A percentile compares a stretch with the other conserved stretches of the same genome.
Conservation (phyloP, 352 stramenopile genomes). For the Phytophthora niederhauseri region DNA sequence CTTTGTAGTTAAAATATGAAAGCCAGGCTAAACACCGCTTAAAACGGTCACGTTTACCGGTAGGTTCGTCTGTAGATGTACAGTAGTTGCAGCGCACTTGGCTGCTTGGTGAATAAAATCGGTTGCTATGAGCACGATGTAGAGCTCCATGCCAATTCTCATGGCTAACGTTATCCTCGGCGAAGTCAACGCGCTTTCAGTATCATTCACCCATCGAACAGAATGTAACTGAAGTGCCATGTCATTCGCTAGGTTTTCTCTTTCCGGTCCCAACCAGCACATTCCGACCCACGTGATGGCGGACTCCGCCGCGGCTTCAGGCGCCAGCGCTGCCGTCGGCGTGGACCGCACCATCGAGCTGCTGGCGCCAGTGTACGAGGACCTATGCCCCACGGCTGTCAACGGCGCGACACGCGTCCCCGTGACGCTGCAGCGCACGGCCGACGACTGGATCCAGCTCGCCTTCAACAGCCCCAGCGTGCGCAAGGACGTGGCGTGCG, state of each 20-base stretch:
- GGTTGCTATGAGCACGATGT: too few species aligned
- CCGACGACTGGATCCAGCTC: constrained; percentile 41
- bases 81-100: too few species aligned
- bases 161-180: too few species aligned
- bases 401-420: constrained; percentile 13
- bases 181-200: too few species aligned
- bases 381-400: constrained; percentile 9
- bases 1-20: too few species aligned
- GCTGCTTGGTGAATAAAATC: too few species aligned
- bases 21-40: too few species aligned
- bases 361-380: constrained; percentile 42
- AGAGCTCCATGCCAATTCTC: too few species aligned
- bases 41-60: too few species aligned
- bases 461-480: constrained; percentile 37
- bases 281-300: constrained; percentile 17
- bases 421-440: constrained; percentile 37
- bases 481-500: constrained; percentile 50
- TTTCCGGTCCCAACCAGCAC: background rate
- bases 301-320: constrained; percentile 5
- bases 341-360: constrained; percentile 40
- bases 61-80: too few species aligned
- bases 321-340: background rate
- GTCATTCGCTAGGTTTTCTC: constrained; percentile 6
- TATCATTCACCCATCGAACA: background rate
- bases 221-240: constrained; percentile 1